These are phyloP conservation scores for Diplodia seriata DNA, from an alignment of 2,329 filamentous ascomycete genomes.

Conservation along the genomic window DNA sequence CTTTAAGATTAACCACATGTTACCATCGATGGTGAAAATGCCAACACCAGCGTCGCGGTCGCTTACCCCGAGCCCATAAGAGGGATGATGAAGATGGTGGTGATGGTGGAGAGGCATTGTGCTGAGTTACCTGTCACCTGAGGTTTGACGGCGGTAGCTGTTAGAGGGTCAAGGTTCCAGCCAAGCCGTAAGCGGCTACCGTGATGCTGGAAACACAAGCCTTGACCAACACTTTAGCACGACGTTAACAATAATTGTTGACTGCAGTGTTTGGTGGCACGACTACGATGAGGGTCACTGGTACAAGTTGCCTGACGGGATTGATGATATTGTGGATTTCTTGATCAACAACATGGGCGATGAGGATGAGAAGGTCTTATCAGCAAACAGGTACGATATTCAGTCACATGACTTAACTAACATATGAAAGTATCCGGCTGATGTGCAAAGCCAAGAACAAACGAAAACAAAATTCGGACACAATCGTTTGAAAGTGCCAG, in stretches of 20 bases:
- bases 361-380: neutral
- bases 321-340: slow-evolving; percentile 51
- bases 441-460: too few relatives aligned
- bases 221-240: slow-evolving; percentile 34
- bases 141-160: neutral
- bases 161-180: neutral
- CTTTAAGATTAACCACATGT: slow-evolving; percentile 1
- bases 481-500: too few relatives aligned
- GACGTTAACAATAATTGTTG: too few relatives aligned
- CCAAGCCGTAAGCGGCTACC: neutral
- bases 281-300: slow-evolving; percentile 57
- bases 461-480: too few relatives aligned
- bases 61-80: too few relatives aligned
- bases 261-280: slow-evolving; percentile 47
- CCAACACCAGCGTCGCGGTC: slow-evolving; percentile 8
- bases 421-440: too few relatives aligned
- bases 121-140: neutral
- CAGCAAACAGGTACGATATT: too few relatives aligned
- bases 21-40: slow-evolving; percentile 12
- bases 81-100: too few relatives aligned
- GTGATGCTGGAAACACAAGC: too few relatives aligned
- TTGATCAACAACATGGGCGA: neutral
- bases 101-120: neutral
- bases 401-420: too few relatives aligned
- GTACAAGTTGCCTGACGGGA: slow-evolving; percentile 58